phyloP scores from a whole-genome alignment of 495 filamentous ascomycete genomes.

The Lasiosphaeria miniovina region DNA sequence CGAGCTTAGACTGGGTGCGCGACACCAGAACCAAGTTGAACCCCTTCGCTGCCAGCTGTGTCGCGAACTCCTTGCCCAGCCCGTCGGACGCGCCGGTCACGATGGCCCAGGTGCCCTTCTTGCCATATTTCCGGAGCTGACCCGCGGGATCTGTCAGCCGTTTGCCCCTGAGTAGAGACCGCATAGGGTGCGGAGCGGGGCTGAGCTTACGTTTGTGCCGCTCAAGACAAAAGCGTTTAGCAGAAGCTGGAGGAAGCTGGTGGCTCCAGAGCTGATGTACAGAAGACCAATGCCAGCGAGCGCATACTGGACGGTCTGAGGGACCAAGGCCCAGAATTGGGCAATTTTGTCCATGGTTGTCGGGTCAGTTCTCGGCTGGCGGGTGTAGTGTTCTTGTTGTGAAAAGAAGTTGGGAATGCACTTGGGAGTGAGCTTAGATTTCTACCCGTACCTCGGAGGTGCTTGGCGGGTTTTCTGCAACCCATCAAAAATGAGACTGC shows the following conservation, averaged over 20 bases:
- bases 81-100: constrained; percentile 96
- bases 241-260: constrained; percentile 63
- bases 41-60: constrained; percentile 83
- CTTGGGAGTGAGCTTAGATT: not conserved
- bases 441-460: too few relatives aligned
- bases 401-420: not conserved
- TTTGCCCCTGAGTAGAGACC: not conserved
- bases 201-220: constrained; percentile 51
- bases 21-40: constrained; percentile 94
- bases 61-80: constrained; percentile 92
- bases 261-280: constrained; percentile 53
- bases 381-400: not conserved
- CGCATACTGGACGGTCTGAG: constrained; percentile 34
- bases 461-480: too few relatives aligned
- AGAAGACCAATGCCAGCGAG: constrained; percentile 56
- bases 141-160: constrained; percentile 4
- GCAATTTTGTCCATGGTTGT: constrained; percentile 36
- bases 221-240: constrained; percentile 73
- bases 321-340: constrained; percentile 35
- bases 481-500: too few relatives aligned
- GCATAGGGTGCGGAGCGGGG: not conserved
- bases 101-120: constrained; percentile 89
- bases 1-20: constrained; percentile 86
- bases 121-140: constrained; percentile 81
- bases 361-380: constrained; percentile 7